Percentiles rank a stretch among this genome's conserved stretches.
phyloP scores from a whole-genome alignment of 1,284 basidiomycete species.

The Phellinidium pouzarii region DNA sequence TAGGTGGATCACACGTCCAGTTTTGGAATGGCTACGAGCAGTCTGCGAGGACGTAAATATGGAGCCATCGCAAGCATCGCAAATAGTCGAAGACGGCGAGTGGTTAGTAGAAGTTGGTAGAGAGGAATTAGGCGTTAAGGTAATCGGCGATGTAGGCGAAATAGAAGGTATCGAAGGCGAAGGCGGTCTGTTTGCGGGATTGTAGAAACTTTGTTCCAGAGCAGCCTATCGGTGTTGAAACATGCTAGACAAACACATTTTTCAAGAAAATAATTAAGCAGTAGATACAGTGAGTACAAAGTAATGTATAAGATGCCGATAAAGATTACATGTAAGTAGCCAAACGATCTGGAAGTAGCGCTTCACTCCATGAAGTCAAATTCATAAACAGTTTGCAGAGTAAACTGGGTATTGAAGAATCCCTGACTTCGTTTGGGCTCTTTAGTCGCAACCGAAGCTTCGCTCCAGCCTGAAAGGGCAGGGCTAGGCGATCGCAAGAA shows the following conservation, averaged over 20 bases:
- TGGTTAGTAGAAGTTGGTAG: conserved; percentile 50
- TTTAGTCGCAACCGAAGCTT: conserved; percentile 2
- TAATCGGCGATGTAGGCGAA: conserved; percentile 31
- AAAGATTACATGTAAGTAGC: no score
- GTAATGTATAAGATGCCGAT: no score
- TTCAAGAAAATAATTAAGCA: no score
- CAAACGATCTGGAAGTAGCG: no score
- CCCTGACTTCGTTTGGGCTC: background rate
- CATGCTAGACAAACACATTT: no score
- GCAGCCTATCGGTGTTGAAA: no score
- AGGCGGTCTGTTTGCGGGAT: conserved; percentile 36
- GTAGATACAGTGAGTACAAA: no score
- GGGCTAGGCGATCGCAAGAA: conserved; percentile 12
- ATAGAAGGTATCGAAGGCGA: conserved; percentile 34
- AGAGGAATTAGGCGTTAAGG: conserved; percentile 43
- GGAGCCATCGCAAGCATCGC: conserved; percentile 29
- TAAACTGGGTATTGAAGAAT: conserved; percentile 1
- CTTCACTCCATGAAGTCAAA: conserved; percentile 1
- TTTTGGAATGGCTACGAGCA: conserved; percentile 68
- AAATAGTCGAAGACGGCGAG: conserved; percentile 37
- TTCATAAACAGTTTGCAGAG: conserved; percentile 5
- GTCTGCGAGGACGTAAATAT: conserved; percentile 46
- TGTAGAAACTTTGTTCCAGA: conserved; percentile 26
- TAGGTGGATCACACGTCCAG: conserved; percentile 69
- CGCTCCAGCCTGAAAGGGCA: conserved; percentile 17